phyloP scores from a whole-genome alignment of 2,329 filamentous ascomycete species.

The Colletotrichum sp. region DNA sequence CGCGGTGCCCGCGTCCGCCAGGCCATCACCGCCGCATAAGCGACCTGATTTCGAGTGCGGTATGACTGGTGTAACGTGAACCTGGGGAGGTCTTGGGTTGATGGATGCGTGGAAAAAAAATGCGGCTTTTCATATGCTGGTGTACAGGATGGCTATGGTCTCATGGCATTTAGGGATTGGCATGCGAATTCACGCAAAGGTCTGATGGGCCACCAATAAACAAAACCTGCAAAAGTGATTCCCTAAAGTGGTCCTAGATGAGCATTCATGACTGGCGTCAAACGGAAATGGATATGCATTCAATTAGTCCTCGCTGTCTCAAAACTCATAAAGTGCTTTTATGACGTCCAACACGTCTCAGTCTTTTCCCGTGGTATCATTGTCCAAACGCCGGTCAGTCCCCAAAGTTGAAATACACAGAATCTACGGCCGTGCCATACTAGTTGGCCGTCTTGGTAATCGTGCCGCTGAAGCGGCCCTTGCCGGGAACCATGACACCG shows the following conservation, averaged over 20 bases:
- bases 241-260: neutral
- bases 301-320: constrained; percentile 22
- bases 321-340: neutral
- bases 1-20: constrained; percentile 73
- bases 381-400: neutral
- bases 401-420: neutral
- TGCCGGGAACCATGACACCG: constrained; percentile 38
- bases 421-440: neutral
- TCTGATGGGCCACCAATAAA: constrained; percentile 21
- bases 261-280: constrained; percentile 14
- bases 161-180: constrained; percentile 42
- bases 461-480: constrained; percentile 44
- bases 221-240: constrained; percentile 21
- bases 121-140: constrained; percentile 31
- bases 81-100: constrained; percentile 25
- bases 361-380: neutral
- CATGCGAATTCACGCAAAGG: constrained; percentile 30
- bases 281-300: constrained; percentile 33
- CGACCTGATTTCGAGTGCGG: constrained; percentile 16
- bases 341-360: neutral
- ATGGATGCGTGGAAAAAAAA: constrained; percentile 18
- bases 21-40: constrained; percentile 70
- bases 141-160: constrained; percentile 34
- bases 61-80: constrained; percentile 7
- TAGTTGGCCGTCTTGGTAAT: constrained; percentile 23